Conservation (phyloP, 257 asterid species). For the Rehmannia glutinosa region DNA sequence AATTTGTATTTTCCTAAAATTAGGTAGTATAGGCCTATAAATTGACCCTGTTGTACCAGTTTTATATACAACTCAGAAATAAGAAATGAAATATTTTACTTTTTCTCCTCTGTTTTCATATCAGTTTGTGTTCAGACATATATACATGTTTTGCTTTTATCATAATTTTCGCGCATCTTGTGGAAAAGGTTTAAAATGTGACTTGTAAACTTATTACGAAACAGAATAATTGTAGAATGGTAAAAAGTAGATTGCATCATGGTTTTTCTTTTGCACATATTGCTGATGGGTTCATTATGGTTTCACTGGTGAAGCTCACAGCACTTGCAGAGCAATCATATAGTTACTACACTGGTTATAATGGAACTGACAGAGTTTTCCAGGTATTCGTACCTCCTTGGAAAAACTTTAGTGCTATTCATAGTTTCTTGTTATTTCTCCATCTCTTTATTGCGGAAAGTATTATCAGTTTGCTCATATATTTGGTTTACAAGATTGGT, state of each 20-base stretch:
- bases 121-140: too few relatives aligned
- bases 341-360: slow-evolving; percentile 68
- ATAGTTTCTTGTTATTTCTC: slow-evolving; percentile 2
- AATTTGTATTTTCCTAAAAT: too few relatives aligned
- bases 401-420: neutral
- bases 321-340: slow-evolving; percentile 48
- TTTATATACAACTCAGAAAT: too few relatives aligned
- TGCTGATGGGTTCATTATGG: slow-evolving; percentile 26
- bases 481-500: slow-evolving; percentile 10
- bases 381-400: slow-evolving; percentile 46
- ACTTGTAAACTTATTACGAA: neutral
- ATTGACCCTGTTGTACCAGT: too few relatives aligned
- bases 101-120: too few relatives aligned
- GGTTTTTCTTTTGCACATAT: slow-evolving; percentile 10
- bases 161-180: neutral
- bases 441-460: neutral
- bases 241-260: slow-evolving; percentile 7
- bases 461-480: neutral
- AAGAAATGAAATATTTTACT: too few relatives aligned
- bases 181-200: neutral
- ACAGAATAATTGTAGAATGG: neutral
- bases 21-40: too few relatives aligned
- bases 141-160: slow-evolving; percentile 6
- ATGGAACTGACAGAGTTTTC: slow-evolving; percentile 66
- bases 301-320: slow-evolving; percentile 37